These are phyloP conservation scores for Ophiostoma sp. DNA, from an alignment of 2,329 filamentous ascomycete genomes.

Conservation along the genomic window DNA sequence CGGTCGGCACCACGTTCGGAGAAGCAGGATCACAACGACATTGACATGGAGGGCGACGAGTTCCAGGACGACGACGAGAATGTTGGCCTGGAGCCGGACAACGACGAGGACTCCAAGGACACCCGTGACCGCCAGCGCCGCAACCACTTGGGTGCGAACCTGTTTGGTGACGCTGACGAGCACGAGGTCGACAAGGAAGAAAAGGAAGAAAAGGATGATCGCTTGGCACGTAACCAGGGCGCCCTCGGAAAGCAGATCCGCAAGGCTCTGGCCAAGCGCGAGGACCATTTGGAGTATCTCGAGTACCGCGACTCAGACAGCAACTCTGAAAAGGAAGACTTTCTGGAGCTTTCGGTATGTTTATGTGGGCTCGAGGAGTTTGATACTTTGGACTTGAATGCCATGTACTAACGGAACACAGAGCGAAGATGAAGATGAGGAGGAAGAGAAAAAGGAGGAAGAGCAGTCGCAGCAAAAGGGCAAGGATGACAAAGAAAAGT, in stretches of 20 bases:
- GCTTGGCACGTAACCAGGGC: slow-evolving; percentile 62
- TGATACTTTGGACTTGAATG: no score
- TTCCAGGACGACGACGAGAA: slow-evolving; percentile 89
- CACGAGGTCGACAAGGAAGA: slow-evolving; percentile 68
- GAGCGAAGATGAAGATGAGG: slow-evolving; percentile 41
- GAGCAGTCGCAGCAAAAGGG: slow-evolving; percentile 53
- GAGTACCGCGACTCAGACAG: slow-evolving; percentile 83
- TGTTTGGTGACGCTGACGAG: slow-evolving; percentile 68
- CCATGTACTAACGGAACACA: slow-evolving; percentile 27
- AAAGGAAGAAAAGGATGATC: slow-evolving; percentile 60
- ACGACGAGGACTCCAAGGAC: slow-evolving; percentile 74
- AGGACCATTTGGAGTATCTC: slow-evolving; percentile 80
- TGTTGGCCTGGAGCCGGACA: slow-evolving; percentile 66
- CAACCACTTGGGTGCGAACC: slow-evolving; percentile 79
- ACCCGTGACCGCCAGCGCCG: slow-evolving; percentile 67
- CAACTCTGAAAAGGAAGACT: slow-evolving; percentile 42
- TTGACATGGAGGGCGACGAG: slow-evolving; percentile 63
- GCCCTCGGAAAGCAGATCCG: slow-evolving; percentile 71
- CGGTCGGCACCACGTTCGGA: slow-evolving; percentile 57
- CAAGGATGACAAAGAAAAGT: slow-evolving; percentile 40
- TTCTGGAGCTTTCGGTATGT: slow-evolving; percentile 34
- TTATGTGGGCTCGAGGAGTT: neutral
- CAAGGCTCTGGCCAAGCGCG: slow-evolving; percentile 76
- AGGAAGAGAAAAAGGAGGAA: slow-evolving; percentile 37
- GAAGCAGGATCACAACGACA: slow-evolving; percentile 64